Evolutionary conservation across 345 rosid genomes (phyloP).

Genomic region (Citrus inodora): DNA sequence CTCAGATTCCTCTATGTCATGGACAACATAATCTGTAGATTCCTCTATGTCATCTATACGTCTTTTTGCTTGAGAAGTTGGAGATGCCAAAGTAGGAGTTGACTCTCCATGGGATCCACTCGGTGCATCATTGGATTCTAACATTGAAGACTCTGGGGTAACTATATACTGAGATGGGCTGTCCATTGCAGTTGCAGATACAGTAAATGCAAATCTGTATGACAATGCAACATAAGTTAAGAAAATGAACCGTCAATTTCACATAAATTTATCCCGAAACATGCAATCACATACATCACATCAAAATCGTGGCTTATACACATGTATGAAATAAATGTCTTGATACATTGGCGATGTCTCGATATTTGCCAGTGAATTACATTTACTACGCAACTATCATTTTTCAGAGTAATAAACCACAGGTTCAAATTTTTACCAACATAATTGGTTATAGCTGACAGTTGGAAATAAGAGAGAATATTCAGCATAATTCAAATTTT

Average conservation of each 20-base stretch:
- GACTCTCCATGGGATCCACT: conserved; percentile 14
- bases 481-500: neutral
- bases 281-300: neutral
- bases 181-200: conserved; percentile 4
- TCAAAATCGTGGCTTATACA: neutral
- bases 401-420: neutral
- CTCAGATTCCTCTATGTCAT: neutral
- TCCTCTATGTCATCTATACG: neutral
- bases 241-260: neutral
- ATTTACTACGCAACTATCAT: neutral
- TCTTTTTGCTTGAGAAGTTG: neutral
- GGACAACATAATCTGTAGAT: conserved; percentile 1
- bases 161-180: conserved; percentile 1
- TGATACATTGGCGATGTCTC: neutral
- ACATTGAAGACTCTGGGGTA: neutral
- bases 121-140: conserved; percentile 2
- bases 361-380: neutral
- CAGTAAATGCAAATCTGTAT: neutral
- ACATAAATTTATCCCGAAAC: neutral
- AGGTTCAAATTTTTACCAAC: neutral
- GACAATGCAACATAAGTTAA: neutral
- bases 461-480: neutral
- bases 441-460: neutral
- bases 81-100: neutral
- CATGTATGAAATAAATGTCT: neutral